phyloP scores from a whole-genome alignment of 129 eudicot species.

The Escallonia herrerae region DNA sequence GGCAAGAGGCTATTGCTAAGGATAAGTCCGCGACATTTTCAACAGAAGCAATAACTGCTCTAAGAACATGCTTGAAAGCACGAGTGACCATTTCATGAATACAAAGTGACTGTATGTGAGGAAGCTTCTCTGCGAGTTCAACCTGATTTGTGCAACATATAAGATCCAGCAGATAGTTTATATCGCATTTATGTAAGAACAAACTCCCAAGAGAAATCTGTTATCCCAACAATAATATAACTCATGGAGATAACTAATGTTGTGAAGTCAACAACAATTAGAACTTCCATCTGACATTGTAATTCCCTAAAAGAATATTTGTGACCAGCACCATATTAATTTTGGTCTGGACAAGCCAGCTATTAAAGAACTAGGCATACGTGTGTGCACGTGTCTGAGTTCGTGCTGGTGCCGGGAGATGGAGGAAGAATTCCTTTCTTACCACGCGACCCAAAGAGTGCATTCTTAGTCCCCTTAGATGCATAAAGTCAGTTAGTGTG shows the following conservation, averaged over 20 bases:
- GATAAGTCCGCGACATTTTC: constrained; percentile 50
- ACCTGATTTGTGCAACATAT: constrained; percentile 43
- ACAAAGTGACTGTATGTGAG: constrained; percentile 95
- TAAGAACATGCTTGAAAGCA: constrained; percentile 81
- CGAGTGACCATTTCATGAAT: constrained; percentile 98
- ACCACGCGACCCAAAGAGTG: constrained; percentile 97
- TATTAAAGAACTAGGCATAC: background rate
- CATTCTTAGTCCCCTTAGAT: constrained; percentile 90
- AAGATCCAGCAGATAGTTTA: constrained; percentile 7
- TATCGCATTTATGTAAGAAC: background rate
- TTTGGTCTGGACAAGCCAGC: background rate
- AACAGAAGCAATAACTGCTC: constrained; percentile 84
- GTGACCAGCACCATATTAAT: background rate
- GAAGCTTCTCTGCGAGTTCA: constrained; percentile 96
- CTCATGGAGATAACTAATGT: too few relatives aligned
- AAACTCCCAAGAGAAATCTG: too few relatives aligned
- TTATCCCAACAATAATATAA: background rate
- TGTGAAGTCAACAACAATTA: too few relatives aligned
- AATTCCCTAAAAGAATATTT: background rate
- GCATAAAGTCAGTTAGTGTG: constrained; percentile 98
- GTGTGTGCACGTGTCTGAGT: too few relatives aligned
- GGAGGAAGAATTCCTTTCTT: constrained; percentile 17
- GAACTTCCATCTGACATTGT: too few relatives aligned
- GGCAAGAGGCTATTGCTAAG: constrained; percentile 58
- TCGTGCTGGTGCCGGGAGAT: background rate